Percentiles rank a stretch among this genome's conserved stretches.
phyloP scores from a whole-genome alignment of 78 protist species.

The Isochrysis galbana region DNA sequence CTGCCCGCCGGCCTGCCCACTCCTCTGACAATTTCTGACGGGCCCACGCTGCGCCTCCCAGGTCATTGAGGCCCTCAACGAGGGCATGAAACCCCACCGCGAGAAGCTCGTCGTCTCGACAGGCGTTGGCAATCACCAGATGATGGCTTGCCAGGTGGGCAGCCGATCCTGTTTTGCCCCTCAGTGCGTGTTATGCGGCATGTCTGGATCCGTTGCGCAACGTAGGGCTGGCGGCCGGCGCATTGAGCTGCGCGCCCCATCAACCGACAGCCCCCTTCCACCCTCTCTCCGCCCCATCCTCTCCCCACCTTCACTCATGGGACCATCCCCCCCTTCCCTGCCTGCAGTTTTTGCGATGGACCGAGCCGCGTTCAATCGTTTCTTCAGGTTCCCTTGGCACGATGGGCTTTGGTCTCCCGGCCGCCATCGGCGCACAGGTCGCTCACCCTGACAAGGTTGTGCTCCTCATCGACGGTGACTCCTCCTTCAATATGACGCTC shows the following conservation, averaged over 20 bases:
- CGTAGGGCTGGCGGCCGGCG: too few species aligned
- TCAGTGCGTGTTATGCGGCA: too few species aligned
- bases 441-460: conserved; percentile 63
- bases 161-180: too few species aligned
- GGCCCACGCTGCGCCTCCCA: too few species aligned
- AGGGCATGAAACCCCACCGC: background rate
- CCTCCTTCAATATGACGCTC: conserved; percentile 68
- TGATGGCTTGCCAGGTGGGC: conserved; percentile 30
- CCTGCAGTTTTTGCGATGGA: conserved; percentile 40
- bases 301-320: too few species aligned
- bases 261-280: too few species aligned
- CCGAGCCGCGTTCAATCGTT: conserved; percentile 55
- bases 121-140: conserved; percentile 51
- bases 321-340: too few species aligned
- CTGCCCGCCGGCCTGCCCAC: too few species aligned
- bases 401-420: conserved; percentile 69
- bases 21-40: too few species aligned
- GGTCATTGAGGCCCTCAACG: conserved; percentile 1
- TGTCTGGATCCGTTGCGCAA: too few species aligned
- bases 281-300: too few species aligned
- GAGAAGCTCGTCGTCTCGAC: conserved; percentile 28
- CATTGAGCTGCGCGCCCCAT: too few species aligned
- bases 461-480: conserved; percentile 72
- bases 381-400: conserved; percentile 68
- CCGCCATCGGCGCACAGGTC: conserved; percentile 51